Evolutionary conservation across 1,284 basidiomycete species (phyloP), one percentile per base, ranked within the genome.

Genomic region (Chondrostereum purpureum): DNA sequence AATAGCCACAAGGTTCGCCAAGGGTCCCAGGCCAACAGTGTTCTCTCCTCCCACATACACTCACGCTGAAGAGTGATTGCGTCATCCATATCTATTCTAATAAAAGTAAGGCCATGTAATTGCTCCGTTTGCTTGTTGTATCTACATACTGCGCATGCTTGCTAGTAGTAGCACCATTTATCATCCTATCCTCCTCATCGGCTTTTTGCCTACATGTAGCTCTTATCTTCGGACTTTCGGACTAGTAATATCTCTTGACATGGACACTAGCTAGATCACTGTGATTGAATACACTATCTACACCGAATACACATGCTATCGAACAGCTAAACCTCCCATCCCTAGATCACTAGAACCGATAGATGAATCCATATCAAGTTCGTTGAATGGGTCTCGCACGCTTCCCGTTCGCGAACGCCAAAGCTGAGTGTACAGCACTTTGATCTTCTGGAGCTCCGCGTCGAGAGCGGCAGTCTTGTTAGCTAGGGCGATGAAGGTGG

Each of bases 401-500:
- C 77, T 80, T 16, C 77, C 77, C 13, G 77, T 80, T 52, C 70
- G 69, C 21, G 68, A 63, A 10, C 76, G 69, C 76, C 77, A 80
- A 3, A 80, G 61, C 48, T 77, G 72, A 3, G 76, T 77, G 56
- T 83, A 83, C 21, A 80, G 56, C 16, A 66, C 60, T 59, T 86
- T 86, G 54, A 88, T 72, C 61, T 80, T 82, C 57, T 86, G 80
- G 31, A 89, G 58, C 52, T 87, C 83, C 1, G 72, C 70, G 48
- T 88, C 80, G 4, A 87, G 62, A 1, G 75, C 67, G 11, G 86
- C 85, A 1, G 82, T 82, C 61, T 80, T 85, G 51, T 71, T 75
- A 4, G 86, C 86, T 22, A 88, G 73, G 3, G 82, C 70, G 18
- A 88, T 71, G 62, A 87, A 88, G 2, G 78, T 82, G 4, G 74